These are phyloP conservation scores for Puccinia coronata DNA, from an alignment of 1,284 basidiomycete genomes.

Conservation along the genomic window DNA sequence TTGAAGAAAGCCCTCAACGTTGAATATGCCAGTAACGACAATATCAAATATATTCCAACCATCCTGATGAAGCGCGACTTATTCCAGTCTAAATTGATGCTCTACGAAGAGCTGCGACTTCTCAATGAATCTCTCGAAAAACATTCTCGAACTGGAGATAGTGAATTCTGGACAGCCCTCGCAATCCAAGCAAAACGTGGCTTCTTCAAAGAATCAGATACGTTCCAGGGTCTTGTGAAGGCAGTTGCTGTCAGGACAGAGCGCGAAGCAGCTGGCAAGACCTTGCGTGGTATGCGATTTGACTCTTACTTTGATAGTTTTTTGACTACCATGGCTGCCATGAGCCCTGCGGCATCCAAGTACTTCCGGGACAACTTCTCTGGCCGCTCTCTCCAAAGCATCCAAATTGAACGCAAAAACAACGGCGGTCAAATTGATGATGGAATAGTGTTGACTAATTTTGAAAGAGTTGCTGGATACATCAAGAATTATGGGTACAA, in stretches of 20 bases:
- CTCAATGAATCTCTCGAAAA: conserved; percentile 16
- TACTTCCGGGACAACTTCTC: neutral
- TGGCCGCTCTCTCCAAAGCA: neutral
- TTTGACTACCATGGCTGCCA: conserved; percentile 20
- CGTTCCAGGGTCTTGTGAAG: too few species aligned
- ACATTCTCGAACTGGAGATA: neutral
- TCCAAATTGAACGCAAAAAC: neutral
- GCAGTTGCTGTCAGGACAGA: neutral
- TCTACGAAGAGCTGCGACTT: neutral
- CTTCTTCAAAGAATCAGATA: neutral
- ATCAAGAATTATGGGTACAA: neutral
- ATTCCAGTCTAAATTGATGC: neutral
- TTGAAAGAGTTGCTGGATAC: too few species aligned
- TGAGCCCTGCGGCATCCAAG: conserved; percentile 12
- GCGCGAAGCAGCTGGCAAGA: conserved; percentile 14
- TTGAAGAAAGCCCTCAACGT: conserved; percentile 14
- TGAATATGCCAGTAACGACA: neutral
- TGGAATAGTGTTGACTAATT: conserved; percentile 7
- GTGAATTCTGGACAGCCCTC: neutral
- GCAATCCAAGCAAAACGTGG: too few species aligned
- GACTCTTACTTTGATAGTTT: conserved; percentile 7
- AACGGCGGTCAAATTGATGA: too few species aligned
- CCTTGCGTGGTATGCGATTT: conserved; percentile 13
- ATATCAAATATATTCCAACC: neutral
- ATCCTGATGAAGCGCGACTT: neutral